Evolutionary conservation across 768 basidiomycete species (phyloP), one percentile per base, ranked within the genome.

Genomic region (Kwoniella shandongensis): DNA sequence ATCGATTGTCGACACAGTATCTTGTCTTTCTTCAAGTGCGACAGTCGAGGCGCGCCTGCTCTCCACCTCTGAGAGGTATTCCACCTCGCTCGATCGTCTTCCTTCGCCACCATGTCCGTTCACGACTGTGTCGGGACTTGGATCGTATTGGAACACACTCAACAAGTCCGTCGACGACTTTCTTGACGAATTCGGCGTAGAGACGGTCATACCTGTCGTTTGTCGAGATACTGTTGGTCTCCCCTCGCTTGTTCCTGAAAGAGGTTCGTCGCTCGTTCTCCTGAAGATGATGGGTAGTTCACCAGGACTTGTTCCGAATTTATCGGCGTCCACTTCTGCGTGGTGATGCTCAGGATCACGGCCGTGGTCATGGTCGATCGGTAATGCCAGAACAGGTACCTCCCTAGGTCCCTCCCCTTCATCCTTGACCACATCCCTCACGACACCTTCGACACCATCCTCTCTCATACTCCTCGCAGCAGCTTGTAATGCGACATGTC

Each of bases 401-500:
- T 20, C 36, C 22, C 18, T 15, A 13, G 15, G 20, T 45, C 35
- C 32, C 1, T 10, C 25, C 3, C 36, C 42, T 30, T 50, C 50
- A 17, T 41, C 6, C 15, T 17, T 27, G 27, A 59, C 51, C 11
- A 59, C 49, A 27, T 63, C 62, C 22, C 46, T 52, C 5, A 63
- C 56, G 1, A 63, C 57, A 11, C 49, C 48, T 18, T 51, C 25
- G 15, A 59, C 18, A 8, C 51, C 53, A 39, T 48, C 54, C 46
- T 67, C 66, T 15, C 63, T 82, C 17, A 91, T 76, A 11, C 83
- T 84, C 66, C 86, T 83, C 39, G 83, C 85, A 6, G 89, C 89
- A 22, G 84, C 85, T 61, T 83, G 83, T 58, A 91, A 76, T 25
- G 89, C 89, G n/a, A 86, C 79, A 41, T 81, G 81, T 64, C 86